phyloP scores from a whole-genome alignment of 768 basidiomycete species.

The Lactarius hengduanensis region DNA sequence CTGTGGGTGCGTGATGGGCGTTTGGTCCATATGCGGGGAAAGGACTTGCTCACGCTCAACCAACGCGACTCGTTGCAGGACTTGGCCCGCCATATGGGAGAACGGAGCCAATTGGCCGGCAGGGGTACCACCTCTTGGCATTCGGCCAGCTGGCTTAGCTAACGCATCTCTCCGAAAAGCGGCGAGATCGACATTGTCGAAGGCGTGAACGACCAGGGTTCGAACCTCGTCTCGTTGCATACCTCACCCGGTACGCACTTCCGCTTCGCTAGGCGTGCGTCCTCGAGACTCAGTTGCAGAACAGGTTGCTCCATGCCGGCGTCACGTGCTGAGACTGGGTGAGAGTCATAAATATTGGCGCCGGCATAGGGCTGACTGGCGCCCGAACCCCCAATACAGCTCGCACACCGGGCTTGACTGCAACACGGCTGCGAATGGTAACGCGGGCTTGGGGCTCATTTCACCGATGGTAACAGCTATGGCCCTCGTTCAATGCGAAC shows the following conservation, averaged over 20 bases:
- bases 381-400: not conserved
- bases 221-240: slow-evolving; percentile 56
- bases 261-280: not conserved
- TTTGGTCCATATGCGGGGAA: slow-evolving; percentile 11
- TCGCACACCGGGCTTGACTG: slow-evolving; percentile 47
- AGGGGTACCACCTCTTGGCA: slow-evolving; percentile 32
- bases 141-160: slow-evolving; percentile 14
- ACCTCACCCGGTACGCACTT: slow-evolving; percentile 40
- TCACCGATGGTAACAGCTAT: slow-evolving; percentile 44
- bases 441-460: slow-evolving; percentile 53
- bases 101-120: slow-evolving; percentile 50
- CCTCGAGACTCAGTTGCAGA: not conserved
- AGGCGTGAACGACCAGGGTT: slow-evolving; percentile 54
- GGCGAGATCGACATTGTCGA: slow-evolving; percentile 56
- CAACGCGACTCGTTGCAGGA: slow-evolving; percentile 23
- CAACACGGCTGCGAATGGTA: slow-evolving; percentile 46
- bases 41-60: slow-evolving; percentile 6
- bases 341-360: not conserved
- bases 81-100: slow-evolving; percentile 63
- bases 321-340: slow-evolving; percentile 49
- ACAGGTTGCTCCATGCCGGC: slow-evolving; percentile 54
- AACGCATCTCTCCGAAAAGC: slow-evolving; percentile 36
- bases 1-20: slow-evolving; percentile 43
- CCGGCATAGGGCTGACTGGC: not conserved
- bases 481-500: slow-evolving; percentile 56